Evolutionary conservation across 2,329 filamentous ascomycete species (phyloP).

Genomic region (Davidsoniella neocaledoniae): DNA sequence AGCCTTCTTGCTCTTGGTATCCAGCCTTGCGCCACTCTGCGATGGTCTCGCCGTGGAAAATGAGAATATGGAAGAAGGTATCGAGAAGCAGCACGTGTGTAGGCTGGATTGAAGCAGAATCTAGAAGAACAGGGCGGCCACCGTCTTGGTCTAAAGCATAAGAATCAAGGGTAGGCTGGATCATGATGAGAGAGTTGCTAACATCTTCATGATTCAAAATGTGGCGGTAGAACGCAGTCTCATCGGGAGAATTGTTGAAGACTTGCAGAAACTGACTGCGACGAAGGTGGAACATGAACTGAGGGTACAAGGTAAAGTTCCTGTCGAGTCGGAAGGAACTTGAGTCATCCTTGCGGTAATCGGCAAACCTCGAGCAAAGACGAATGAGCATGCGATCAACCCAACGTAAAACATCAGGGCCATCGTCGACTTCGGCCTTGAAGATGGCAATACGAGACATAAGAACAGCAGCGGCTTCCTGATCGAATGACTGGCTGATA

Average conservation of each 20-base stretch:
- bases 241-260: constrained; percentile 98
- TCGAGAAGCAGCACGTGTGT: constrained; percentile 88
- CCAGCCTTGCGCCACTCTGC: constrained; percentile 96
- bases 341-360: constrained; percentile 95
- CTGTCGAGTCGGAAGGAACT: constrained; percentile 94
- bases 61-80: constrained; percentile 98
- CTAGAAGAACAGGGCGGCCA: constrained; percentile 79
- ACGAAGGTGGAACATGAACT: constrained; percentile 99
- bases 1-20: constrained; percentile 95
- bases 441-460: constrained; percentile 99
- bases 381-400: constrained; percentile 97
- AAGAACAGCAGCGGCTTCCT: constrained; percentile 89
- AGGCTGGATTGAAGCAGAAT: constrained; percentile 90
- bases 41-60: constrained; percentile 96
- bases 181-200: constrained; percentile 94
- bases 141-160: constrained; percentile 96
- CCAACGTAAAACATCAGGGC: constrained; percentile 95
- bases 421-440: constrained; percentile 96
- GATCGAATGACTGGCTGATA: constrained; percentile 92
- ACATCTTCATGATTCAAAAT: constrained; percentile 96
- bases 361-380: constrained; percentile 87
- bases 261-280: constrained; percentile 96
- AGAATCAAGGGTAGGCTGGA: constrained; percentile 90
- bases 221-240: constrained; percentile 97
- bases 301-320: constrained; percentile 96